Base-by-base conservation (phyloP, 2,329 filamentous ascomycete genomes). In the Colletotrichum eleusines region DNA sequence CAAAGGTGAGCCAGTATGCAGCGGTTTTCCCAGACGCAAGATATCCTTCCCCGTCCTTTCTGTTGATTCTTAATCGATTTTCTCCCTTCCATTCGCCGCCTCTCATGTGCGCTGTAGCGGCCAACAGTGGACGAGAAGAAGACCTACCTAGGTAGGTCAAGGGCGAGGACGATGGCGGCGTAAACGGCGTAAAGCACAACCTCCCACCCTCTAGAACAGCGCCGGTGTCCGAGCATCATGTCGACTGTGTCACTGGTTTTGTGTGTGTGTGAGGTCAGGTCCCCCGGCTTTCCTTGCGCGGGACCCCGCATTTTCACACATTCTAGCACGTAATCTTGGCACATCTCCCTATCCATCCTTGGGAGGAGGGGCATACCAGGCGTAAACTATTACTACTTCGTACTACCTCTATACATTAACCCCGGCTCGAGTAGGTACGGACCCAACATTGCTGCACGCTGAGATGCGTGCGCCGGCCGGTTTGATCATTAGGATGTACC, bases 171-270 rank as follows among this genome's bases (percentile, higher is more conserved):
- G 33, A 35, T 16, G 64, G 42, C 65, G 33, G 63, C 68, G 68
- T 71, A 68, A 71, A 71, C 58, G 28, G 68, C 64, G 68, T 71
- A 60, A 59, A 42, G 51, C 67, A 68, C 64, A 14, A 62, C 20
- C n/a, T 16, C n/a, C 9, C 42, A 9, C 8, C 33, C 16, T 33
- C n/a, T n/a, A 38, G 31, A n/a, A 54, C 18, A 20, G 51, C 18
- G 31, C 35, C 20, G 5, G 33, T 38, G 38, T 35, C 50, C 18
- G 18, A 23, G 59, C 44, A 40, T 33, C 50, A 46, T 62, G 28
- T 60, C 42, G 33, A n/a, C 59, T 51, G 33, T 44, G 7, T 23
- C 23, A 38, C 31, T 51, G 16, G n/a, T 33, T 62, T 46, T 28
- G 28, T 33, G 38, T 35, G 38, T 35, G 9, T 53, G 63, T 68